Evolutionary conservation across 2,329 filamentous ascomycete genomes (phyloP), one percentile per base, ranked within the genome.

Genomic region (Fusarium gaditjirri): DNA sequence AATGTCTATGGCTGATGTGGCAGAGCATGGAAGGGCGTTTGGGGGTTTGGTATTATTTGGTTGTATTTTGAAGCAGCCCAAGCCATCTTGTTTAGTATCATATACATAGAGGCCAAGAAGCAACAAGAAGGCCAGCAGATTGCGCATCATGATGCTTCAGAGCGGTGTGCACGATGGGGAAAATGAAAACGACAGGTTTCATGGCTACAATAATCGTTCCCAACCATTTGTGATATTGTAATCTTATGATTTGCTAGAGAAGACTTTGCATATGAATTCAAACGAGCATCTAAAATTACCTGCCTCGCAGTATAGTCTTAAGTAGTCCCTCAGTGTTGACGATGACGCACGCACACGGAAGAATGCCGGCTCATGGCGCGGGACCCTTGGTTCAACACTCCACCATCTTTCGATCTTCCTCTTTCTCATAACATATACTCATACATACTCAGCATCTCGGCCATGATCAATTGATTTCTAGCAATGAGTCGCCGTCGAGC

Each of bases 391-490:
- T 44, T 50, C 25, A 55, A 68, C 61, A 70, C 62, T 68, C 70
- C 72, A 75, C 54, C 72, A 65, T 73, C 59, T 68, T 64, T 47
- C 58, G 46, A 57, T 65, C 52, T 64, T 65, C 25, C 42, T 61
- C 57, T 39, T 58, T 55, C 46, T 64, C 58, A 36, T 42, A 69
- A 43, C 65, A 64, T 43, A 62, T 46, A 39, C 27, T 36, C 25
- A 17, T 21, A 16, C 25, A 17, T 38, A 25, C 62, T 68, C 25
- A 57, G 46, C 25, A 61, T 29, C 58, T 61, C 62, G 42, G 58
- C 55, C 76, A 80, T 79, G 77, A 57, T 70, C 76, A 77, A 79
- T 80, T 79, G 78, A 80, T 61, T 55, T 41, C 50, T 62, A 62
- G 58, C 39, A 49, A 80, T 79, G 78, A 75, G 74, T 73, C 74